phyloP scores from a whole-genome alignment of 306 rosid genomes.

The Quercus rubra region DNA sequence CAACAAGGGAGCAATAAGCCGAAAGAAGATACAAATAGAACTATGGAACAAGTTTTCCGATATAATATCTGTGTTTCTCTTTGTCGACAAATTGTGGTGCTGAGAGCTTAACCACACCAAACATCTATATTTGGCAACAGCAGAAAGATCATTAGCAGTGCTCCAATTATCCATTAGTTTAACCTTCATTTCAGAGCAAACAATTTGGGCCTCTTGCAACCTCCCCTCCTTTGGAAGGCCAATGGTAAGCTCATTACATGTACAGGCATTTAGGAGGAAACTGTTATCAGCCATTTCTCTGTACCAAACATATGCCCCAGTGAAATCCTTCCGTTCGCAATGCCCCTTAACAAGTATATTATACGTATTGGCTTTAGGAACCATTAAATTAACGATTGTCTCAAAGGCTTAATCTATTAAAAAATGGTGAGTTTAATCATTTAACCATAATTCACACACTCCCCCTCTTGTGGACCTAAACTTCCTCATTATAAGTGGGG shows the following conservation, averaged over 20 bases:
- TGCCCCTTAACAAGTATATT: slow-evolving; percentile 64
- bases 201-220: slow-evolving; percentile 54
- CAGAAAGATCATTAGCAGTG: slow-evolving; percentile 10
- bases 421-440: no score
- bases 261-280: slow-evolving; percentile 31
- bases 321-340: slow-evolving; percentile 55
- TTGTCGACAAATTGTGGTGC: neutral
- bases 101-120: neutral
- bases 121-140: slow-evolving; percentile 9
- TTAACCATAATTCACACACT: no score
- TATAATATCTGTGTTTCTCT: neutral
- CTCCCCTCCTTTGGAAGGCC: slow-evolving; percentile 60
- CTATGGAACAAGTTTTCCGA: no score
- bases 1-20: neutral
- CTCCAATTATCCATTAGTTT: slow-evolving; percentile 32
- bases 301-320: slow-evolving; percentile 67
- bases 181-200: slow-evolving; percentile 50
- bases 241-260: slow-evolving; percentile 41
- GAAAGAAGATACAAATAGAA: neutral
- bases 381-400: no score
- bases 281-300: slow-evolving; percentile 54
- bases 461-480: no score
- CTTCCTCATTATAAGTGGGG: no score
- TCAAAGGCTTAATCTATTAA: no score
- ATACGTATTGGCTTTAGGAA: slow-evolving; percentile 69